Base-by-base conservation (phyloP, 805 yeast species). In the Candida pseudofarinosa region DNA sequence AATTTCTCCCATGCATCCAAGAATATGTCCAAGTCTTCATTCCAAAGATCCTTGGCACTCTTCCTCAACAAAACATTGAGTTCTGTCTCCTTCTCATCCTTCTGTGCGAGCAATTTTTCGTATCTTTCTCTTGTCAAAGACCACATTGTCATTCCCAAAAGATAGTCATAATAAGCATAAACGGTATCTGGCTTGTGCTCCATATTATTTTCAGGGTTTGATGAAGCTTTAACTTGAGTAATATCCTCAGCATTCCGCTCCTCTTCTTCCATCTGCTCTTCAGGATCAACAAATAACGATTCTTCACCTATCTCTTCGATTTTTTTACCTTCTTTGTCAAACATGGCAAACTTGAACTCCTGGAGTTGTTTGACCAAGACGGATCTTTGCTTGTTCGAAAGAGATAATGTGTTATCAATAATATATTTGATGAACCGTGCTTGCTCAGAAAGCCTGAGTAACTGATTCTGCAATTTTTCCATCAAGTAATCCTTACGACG, bases 71-170 rank as follows among this genome's bases (percentile, higher is more conserved):
- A 71, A 0, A 56, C 59, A 36, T 79, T 83, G 53, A 91, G 73
- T 57, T 87, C 95, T 10, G 62, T 69, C 58, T 88, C 91, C 55
- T 82, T 84, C 19, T 71, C 83, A 43, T 80, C 87, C 47, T 80
- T 76, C 59, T 90, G 95, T 41, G 74, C 74, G 54, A 89, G 68
- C 50, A 93, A 69, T 51, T 78, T 82, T 55, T 88, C 90, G 58
- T 90, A 93, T 53, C 93, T 78, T 65, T 93, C 99, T 45, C 74
- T 76, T 0, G 99, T 91, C 58, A 93, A 77, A 32, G 97, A 85
- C 93, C 97, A 88, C 50, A 93, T 82, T 30, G 89, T 79, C 96
- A 93, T 86, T 41, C 93, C 95, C 41, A 93, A 72, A 49, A 93
- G 72, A 54, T 93, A 93, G 56, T 93, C 98, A 62, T 80, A 91